Evolutionary conservation across 352 stramenopile species (phyloP).

Genomic region (Pythium oligandrum): DNA sequence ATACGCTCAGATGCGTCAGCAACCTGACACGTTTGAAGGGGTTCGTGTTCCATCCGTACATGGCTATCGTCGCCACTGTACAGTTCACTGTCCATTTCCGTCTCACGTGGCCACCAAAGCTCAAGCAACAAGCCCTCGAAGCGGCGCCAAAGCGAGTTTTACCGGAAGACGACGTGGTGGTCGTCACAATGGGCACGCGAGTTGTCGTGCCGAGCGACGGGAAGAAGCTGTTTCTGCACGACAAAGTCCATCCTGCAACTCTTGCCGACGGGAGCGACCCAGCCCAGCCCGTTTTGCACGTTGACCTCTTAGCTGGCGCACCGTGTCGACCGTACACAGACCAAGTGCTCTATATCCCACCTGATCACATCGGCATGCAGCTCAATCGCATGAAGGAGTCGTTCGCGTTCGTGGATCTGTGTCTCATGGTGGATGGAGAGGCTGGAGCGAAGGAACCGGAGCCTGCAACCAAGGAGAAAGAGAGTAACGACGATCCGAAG

Average conservation of each 20-base stretch:
- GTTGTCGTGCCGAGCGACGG: constrained; percentile 67
- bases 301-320: constrained; percentile 61
- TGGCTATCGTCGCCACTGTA: constrained; percentile 79
- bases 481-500: constrained; percentile 9
- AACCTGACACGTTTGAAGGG: constrained; percentile 55
- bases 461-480: constrained; percentile 4
- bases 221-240: constrained; percentile 69
- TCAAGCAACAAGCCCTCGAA: constrained; percentile 60
- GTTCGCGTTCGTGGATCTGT: constrained; percentile 64
- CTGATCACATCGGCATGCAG: constrained; percentile 19
- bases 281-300: constrained; percentile 40
- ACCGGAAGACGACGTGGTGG: constrained; percentile 69
- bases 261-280: constrained; percentile 8
- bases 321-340: constrained; percentile 70
- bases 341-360: constrained; percentile 64
- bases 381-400: constrained; percentile 30
- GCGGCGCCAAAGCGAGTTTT: constrained; percentile 38
- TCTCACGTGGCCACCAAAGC: constrained; percentile 55
- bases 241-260: constrained; percentile 38
- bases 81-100: constrained; percentile 87
- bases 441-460: constrained; percentile 4
- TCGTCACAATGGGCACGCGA: constrained; percentile 69
- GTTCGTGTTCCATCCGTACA: constrained; percentile 71
- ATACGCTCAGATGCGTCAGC: constrained; percentile 48
- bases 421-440: constrained; percentile 33